These are phyloP conservation scores for Plenodomus biglobosus DNA, from an alignment of 2,329 filamentous ascomycete genomes.

Conservation along the genomic window DNA sequence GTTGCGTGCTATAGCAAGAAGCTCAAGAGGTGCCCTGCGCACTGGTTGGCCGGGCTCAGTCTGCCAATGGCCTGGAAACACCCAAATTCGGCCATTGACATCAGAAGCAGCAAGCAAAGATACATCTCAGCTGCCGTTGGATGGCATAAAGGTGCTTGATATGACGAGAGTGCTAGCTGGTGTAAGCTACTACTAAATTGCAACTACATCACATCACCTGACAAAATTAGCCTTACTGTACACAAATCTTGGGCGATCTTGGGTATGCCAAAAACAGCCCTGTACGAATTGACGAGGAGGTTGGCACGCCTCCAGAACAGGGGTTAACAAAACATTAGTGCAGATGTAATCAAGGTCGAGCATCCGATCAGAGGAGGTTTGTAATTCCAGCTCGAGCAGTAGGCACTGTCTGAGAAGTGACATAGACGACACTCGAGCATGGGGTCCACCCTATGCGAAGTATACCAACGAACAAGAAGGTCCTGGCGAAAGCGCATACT, in stretches of 20 bases:
- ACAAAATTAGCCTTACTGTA: constrained; percentile 79
- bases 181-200: constrained; percentile 58
- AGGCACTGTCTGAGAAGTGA: background rate
- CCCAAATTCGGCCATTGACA: constrained; percentile 43
- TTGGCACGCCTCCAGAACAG: constrained; percentile 19
- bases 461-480: constrained; percentile 65
- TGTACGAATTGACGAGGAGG: constrained; percentile 40
- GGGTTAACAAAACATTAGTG: constrained; percentile 55
- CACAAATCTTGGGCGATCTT: constrained; percentile 92
- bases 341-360: constrained; percentile 96
- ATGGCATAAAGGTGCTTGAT: constrained; percentile 86
- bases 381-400: background rate
- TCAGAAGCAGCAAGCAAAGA: constrained; percentile 44
- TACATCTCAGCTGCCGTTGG: constrained; percentile 65
- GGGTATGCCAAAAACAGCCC: constrained; percentile 63
- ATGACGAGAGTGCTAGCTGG: constrained; percentile 96
- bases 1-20: constrained; percentile 13
- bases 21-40: constrained; percentile 17
- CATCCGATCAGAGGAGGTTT: constrained; percentile 63
- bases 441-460: constrained; percentile 90
- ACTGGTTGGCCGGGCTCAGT: constrained; percentile 2
- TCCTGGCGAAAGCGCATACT: constrained; percentile 92
- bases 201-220: constrained; percentile 9
- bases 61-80: constrained; percentile 12
- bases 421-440: constrained; percentile 88